A percentile compares a stretch with the other conserved stretches of the same genome.
These are phyloP conservation scores for Salix koriyanagi DNA, from an alignment of 345 rosid species.

Conservation along the genomic window DNA sequence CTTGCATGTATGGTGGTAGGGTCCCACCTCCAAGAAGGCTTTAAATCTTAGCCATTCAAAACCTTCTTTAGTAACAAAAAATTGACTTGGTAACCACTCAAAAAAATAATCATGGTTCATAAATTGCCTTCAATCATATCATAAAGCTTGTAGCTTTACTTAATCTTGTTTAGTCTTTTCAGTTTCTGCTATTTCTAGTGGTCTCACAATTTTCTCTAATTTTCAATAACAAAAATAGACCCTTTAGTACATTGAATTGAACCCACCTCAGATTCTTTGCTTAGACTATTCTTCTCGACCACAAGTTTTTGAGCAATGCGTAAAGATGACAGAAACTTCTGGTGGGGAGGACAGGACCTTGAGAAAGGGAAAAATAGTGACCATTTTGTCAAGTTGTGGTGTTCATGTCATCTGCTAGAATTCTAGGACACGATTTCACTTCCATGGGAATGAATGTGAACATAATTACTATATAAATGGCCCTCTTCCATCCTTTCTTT, in stretches of 20 bases:
- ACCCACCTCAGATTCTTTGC: conserved; percentile 7
- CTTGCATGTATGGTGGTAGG: conserved; percentile 14
- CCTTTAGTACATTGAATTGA: neutral
- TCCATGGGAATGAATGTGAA: conserved; percentile 8
- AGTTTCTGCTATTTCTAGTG: conserved; percentile 1
- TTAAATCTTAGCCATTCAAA: conserved; percentile 58
- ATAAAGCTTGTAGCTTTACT: conserved; percentile 22
- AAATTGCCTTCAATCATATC: conserved; percentile 21
- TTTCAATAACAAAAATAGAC: neutral
- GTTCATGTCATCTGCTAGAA: conserved; percentile 15
- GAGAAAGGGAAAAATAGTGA: conserved; percentile 1
- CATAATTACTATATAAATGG: neutral
- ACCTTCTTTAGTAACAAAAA: neutral
- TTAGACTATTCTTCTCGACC: conserved; percentile 22
- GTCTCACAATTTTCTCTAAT: neutral
- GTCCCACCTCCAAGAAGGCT: conserved; percentile 23
- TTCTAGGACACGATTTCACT: conserved; percentile 1
- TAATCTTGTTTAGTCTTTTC: conserved; percentile 16
- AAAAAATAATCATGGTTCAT: conserved; percentile 22
- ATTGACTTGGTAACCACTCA: conserved; percentile 14
- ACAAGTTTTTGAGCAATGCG: conserved; percentile 15
- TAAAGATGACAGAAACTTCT: neutral
- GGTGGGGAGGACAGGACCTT: neutral
- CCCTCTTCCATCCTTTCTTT: neutral
- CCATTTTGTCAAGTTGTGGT: conserved; percentile 24